Evolutionary conservation across 2,329 filamentous ascomycete genomes (phyloP).

Genomic region (Apiospora malaysiana): DNA sequence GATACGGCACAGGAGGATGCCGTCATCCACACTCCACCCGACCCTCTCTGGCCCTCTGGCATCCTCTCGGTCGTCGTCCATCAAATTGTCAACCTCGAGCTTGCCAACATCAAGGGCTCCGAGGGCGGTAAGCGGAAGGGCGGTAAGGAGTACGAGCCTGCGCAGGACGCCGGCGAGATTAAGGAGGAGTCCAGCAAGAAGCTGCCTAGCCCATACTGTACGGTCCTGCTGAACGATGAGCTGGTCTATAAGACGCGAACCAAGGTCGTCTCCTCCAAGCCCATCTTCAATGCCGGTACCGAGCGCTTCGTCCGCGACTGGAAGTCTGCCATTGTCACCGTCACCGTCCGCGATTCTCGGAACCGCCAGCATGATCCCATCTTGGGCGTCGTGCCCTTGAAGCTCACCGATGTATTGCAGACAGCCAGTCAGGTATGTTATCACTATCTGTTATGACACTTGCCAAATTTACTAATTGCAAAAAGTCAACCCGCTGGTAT

Average conservation of each 20-base stretch:
- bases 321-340: slow-evolving; percentile 83
- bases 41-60: slow-evolving; percentile 95
- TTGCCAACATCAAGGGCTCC: slow-evolving; percentile 89
- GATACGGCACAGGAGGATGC: slow-evolving; percentile 80
- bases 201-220: slow-evolving; percentile 92
- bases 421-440: slow-evolving; percentile 73
- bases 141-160: slow-evolving; percentile 82
- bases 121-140: slow-evolving; percentile 77
- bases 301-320: slow-evolving; percentile 94
- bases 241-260: slow-evolving; percentile 91
- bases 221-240: slow-evolving; percentile 87
- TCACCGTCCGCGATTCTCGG: slow-evolving; percentile 86
- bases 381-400: slow-evolving; percentile 87
- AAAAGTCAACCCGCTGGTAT: slow-evolving; percentile 79
- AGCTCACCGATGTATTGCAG: slow-evolving; percentile 85
- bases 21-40: slow-evolving; percentile 87
- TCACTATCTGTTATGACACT: too few relatives aligned
- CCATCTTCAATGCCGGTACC: slow-evolving; percentile 96
- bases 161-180: slow-evolving; percentile 81
- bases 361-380: slow-evolving; percentile 95
- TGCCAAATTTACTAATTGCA: not conserved
- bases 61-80: slow-evolving; percentile 86
- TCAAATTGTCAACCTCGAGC: slow-evolving; percentile 92
- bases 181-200: slow-evolving; percentile 82
- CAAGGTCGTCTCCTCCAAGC: slow-evolving; percentile 92